Conservation (phyloP, 345 rosid species). For the Euphorbia peplus region DNA sequence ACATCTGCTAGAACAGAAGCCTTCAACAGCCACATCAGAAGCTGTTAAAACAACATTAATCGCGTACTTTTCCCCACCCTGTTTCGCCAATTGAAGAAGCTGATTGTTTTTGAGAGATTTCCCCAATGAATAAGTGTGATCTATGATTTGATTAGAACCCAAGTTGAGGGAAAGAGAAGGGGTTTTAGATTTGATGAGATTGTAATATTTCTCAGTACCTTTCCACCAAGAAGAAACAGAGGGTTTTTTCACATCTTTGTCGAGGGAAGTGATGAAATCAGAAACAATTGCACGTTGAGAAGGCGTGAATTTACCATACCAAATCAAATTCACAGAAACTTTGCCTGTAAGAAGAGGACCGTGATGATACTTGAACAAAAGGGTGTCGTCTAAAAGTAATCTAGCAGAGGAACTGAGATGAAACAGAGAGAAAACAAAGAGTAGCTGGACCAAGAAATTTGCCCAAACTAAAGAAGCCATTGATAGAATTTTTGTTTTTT, state of each 20-base stretch:
- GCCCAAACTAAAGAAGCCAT: constrained; percentile 15
- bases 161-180: constrained; percentile 9
- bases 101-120: constrained; percentile 24
- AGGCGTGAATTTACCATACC: constrained; percentile 29
- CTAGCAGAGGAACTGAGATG: constrained; percentile 15
- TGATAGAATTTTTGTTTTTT: background rate
- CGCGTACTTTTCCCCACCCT: constrained; percentile 18
- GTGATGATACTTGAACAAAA: constrained; percentile 23
- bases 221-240: constrained; percentile 28
- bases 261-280: constrained; percentile 22
- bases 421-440: constrained; percentile 3
- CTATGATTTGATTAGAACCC: constrained; percentile 18
- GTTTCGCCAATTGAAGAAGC: constrained; percentile 21
- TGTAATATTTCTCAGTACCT: constrained; percentile 21
- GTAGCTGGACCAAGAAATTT: background rate
- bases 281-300: constrained; percentile 29
- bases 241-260: constrained; percentile 9
- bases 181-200: constrained; percentile 6
- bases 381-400: background rate
- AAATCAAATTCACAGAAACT: constrained; percentile 22
- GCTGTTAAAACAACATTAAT: constrained; percentile 30
- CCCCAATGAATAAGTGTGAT: constrained; percentile 22
- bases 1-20: constrained; percentile 26
- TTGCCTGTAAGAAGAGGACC: constrained; percentile 26
- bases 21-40: constrained; percentile 21